phyloP scores from a whole-genome alignment of 805 yeast species.

The Yarrowia sp. region DNA sequence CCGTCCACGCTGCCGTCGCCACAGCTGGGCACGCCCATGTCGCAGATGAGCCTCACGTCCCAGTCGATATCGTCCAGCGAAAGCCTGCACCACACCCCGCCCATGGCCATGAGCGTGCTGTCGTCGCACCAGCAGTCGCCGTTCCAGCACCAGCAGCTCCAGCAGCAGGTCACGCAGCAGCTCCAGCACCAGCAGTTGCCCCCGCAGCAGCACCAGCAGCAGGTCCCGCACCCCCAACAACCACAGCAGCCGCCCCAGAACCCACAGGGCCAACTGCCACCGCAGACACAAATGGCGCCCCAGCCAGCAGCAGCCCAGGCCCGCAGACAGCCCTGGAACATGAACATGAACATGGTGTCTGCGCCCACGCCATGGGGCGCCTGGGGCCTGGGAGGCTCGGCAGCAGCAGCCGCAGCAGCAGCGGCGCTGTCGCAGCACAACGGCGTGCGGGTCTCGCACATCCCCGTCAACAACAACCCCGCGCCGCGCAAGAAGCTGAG shows the following conservation, averaged over 20 bases:
- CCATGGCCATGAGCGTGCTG: slow-evolving; percentile 16
- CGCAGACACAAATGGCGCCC: slow-evolving; percentile 2
- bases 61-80: slow-evolving; percentile 37
- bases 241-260: slow-evolving; percentile 9
- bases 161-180: slow-evolving; percentile 30
- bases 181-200: slow-evolving; percentile 10
- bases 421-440: slow-evolving; percentile 39
- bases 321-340: slow-evolving; percentile 26
- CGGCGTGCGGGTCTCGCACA: slow-evolving; percentile 38
- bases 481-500: slow-evolving; percentile 46
- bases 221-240: not conserved
- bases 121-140: slow-evolving; percentile 38
- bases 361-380: slow-evolving; percentile 33
- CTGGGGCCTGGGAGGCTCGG: slow-evolving; percentile 15
- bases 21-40: slow-evolving; percentile 27
- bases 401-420: slow-evolving; percentile 28
- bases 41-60: slow-evolving; percentile 36
- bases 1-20: slow-evolving; percentile 34
- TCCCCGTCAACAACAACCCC: slow-evolving; percentile 32
- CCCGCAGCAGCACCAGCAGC: slow-evolving; percentile 25
- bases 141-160: slow-evolving; percentile 35
- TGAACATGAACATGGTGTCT: slow-evolving; percentile 31
- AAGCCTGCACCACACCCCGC: slow-evolving; percentile 31
- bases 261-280: slow-evolving; percentile 25
- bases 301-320: slow-evolving; percentile 16